Conservation (phyloP, 768 basidiomycete genomes). For the Pholiota conissans region DNA sequence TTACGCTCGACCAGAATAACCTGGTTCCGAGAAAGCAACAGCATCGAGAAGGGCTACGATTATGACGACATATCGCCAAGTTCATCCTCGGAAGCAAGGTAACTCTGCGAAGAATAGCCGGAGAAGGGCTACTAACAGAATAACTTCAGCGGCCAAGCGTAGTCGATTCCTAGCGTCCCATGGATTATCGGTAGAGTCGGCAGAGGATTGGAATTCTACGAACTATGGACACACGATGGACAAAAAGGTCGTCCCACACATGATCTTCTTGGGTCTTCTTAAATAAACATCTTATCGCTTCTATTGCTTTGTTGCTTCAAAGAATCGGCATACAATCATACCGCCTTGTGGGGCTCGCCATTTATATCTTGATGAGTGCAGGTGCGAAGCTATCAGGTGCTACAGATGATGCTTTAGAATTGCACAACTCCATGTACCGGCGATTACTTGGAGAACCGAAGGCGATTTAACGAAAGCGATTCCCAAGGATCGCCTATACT, state of each 20-base stretch:
- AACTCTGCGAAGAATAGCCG: neutral
- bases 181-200: neutral
- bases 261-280: neutral
- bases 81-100: conserved; percentile 1
- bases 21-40: neutral
- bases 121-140: too few relatives aligned
- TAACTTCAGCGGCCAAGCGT: too few relatives aligned
- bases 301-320: neutral
- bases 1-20: neutral
- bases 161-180: neutral
- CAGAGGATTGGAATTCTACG: neutral
- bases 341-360: neutral
- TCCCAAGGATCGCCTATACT: neutral
- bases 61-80: neutral
- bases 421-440: neutral
- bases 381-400: neutral
- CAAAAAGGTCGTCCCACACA: neutral
- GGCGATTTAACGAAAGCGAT: too few relatives aligned
- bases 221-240: neutral
- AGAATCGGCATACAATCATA: neutral
- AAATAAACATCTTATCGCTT: neutral
- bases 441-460: neutral
- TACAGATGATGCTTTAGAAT: neutral
- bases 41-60: neutral
- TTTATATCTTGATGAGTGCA: neutral